Base-by-base conservation (phyloP, 495 filamentous ascomycete species). In the Daldinia concentrica region DNA sequence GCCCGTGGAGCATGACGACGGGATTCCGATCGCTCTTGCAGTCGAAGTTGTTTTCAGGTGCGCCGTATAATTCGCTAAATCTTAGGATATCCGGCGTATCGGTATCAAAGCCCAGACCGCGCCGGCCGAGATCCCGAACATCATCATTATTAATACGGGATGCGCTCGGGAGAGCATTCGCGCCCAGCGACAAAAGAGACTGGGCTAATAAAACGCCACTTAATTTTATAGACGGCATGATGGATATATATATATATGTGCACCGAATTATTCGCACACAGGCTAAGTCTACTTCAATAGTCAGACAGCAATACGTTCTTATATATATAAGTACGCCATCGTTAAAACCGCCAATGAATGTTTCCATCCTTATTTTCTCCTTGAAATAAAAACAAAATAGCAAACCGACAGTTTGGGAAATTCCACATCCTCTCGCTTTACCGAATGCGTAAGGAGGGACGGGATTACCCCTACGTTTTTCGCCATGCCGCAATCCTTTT, bases 1-100 rank as follows among this genome's bases (percentile, higher is more conserved):
- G 81, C 6, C 85, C 85, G 74, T 88, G 86, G 1, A 88, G 81
- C 58, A 85, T 71, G 15, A 88, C 73, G 29, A 88, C 77, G 3
- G 86, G 86, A 67, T 86, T 86, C 26, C 76, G 76, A 54, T 79
- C 59, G 30, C 70, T 74, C 27, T 64, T 63, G 64, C 77, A 80
- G 58, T 57, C 64, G 55, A 74, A 72, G 73, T 79, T 39, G 63
- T 77, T 76, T 6, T 60, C 70, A 0, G 77, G 77, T 15, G 75
- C 74, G n/a, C 77, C 77, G 54, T 75, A 75, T 36, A 74, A 59
- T 2, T 66, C 36, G 54, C 45, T 75, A 8, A 63, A 52, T 26
- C 30, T 66, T 6, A 77, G 29, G 9, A 50, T 58, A 39, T 62
- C 64, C 26, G 75, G 75, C 24, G 75, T 60, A 37, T 9, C 43